These are phyloP conservation scores for Clarireedia homoeocarpa DNA, from an alignment of 2,329 filamentous ascomycete species.

Conservation along the genomic window DNA sequence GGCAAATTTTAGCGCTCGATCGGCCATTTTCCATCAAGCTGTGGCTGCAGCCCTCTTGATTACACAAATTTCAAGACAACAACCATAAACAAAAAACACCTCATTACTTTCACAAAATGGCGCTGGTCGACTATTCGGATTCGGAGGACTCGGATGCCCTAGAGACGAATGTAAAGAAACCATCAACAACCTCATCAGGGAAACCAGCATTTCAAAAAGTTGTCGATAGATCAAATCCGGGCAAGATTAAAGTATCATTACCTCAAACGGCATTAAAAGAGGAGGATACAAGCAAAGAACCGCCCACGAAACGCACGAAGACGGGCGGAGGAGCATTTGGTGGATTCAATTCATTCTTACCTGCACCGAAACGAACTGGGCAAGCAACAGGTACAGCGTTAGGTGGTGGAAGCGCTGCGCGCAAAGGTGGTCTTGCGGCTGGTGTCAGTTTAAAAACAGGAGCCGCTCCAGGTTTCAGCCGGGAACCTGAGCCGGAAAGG, in stretches of 20 bases:
- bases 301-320: constrained; percentile 64
- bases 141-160: constrained; percentile 56
- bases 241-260: constrained; percentile 78
- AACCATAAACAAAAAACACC: not conserved
- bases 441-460: constrained; percentile 76
- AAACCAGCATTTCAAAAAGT: constrained; percentile 70
- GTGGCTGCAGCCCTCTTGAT: not conserved
- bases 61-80: not conserved
- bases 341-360: constrained; percentile 80
- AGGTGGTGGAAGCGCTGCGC: constrained; percentile 20
- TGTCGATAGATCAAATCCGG: constrained; percentile 70
- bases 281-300: constrained; percentile 37
- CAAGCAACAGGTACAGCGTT: constrained; percentile 35
- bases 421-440: constrained; percentile 33
- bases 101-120: constrained; percentile 37
- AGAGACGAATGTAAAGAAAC: constrained; percentile 27
- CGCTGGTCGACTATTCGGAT: constrained; percentile 63
- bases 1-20: not conserved
- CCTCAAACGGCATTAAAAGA: constrained; percentile 41
- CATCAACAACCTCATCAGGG: constrained; percentile 24
- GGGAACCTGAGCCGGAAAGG: constrained; percentile 37
- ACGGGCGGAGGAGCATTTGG: constrained; percentile 59
- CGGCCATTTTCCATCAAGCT: not conserved
- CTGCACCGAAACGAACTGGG: constrained; percentile 62
- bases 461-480: constrained; percentile 71